phyloP scores from a whole-genome alignment of 1,139 yeast species.

The Trichomonascaceae sp. region DNA sequence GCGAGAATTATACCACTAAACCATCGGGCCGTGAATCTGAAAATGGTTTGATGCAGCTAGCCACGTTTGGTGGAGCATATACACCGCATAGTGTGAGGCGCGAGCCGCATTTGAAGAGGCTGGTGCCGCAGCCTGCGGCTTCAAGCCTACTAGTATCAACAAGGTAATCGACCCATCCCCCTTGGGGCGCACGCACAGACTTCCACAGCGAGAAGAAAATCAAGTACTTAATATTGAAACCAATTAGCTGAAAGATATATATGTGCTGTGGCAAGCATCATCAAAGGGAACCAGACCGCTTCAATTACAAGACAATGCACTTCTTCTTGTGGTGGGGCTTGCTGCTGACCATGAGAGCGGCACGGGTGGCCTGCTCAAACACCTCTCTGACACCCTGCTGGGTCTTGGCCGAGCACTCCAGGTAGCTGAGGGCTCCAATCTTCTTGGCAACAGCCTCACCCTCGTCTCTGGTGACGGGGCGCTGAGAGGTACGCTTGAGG shows the following conservation, averaged over 20 bases:
- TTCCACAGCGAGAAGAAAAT: no score
- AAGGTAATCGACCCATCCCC: no score
- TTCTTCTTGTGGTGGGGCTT: slow-evolving; percentile 25
- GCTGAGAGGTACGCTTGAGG: slow-evolving; percentile 69
- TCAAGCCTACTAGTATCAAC: no score
- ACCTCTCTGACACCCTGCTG: slow-evolving; percentile 68
- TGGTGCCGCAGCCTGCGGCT: no score
- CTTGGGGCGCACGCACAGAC: no score
- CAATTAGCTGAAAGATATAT: no score
- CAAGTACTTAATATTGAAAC: no score
- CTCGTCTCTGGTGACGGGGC: slow-evolving; percentile 74
- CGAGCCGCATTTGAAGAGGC: no score
- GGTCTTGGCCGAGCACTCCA: slow-evolving; percentile 76
- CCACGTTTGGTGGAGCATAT: no score
- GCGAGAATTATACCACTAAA: neutral
- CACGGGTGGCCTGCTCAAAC: slow-evolving; percentile 85
- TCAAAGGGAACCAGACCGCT: neutral
- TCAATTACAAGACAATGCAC: slow-evolving; percentile 43
- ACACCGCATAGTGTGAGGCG: no score
- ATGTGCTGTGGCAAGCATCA: no score
- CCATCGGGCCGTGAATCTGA: neutral
- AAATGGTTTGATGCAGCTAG: neutral
- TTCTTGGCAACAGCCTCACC: slow-evolving; percentile 75
- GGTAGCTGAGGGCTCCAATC: slow-evolving; percentile 69
- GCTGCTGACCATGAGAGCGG: slow-evolving; percentile 56